phyloP scores from a whole-genome alignment of 768 basidiomycete species.

The Cystofilobasidium capitatum region DNA sequence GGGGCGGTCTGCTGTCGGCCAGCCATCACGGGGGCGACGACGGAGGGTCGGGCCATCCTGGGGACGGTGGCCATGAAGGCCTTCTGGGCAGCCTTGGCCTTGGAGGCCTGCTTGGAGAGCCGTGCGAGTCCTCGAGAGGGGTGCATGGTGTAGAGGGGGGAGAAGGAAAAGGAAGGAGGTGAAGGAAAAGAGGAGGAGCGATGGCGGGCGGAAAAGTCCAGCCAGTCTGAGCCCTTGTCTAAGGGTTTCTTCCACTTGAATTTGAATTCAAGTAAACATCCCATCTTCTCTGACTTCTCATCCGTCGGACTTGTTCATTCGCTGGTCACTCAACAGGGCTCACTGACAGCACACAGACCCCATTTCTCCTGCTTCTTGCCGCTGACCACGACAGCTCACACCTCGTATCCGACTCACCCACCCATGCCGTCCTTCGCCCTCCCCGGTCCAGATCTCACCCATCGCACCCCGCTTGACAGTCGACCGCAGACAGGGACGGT shows the following conservation, averaged over 20 bases:
- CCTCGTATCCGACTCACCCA: too few species aligned
- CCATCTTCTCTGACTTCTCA: background rate
- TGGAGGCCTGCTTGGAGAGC: constrained; percentile 24
- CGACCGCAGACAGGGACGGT: too few species aligned
- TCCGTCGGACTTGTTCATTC: background rate
- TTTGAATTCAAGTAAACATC: too few species aligned
- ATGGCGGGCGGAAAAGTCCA: background rate
- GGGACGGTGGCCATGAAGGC: constrained; percentile 20
- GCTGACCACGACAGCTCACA: too few species aligned
- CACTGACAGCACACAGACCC: background rate
- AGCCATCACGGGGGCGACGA: constrained; percentile 16
- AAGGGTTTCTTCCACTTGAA: background rate
- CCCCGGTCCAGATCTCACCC: too few species aligned
- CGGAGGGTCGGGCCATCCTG: constrained; percentile 18
- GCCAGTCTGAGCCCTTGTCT: background rate
- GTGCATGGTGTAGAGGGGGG: constrained; percentile 19
- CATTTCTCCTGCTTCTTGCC: too few species aligned
- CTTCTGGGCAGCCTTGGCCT: constrained; percentile 24
- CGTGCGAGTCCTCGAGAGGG: constrained; percentile 17
- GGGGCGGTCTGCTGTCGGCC: constrained; percentile 8
- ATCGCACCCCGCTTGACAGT: too few species aligned
- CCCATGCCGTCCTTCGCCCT: too few species aligned
- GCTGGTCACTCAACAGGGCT: background rate
- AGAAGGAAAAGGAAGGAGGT: background rate
- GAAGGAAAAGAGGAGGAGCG: background rate